Evolutionary conservation across 1,139 yeast species (phyloP).

Genomic region (Yamadazyma sp.): DNA sequence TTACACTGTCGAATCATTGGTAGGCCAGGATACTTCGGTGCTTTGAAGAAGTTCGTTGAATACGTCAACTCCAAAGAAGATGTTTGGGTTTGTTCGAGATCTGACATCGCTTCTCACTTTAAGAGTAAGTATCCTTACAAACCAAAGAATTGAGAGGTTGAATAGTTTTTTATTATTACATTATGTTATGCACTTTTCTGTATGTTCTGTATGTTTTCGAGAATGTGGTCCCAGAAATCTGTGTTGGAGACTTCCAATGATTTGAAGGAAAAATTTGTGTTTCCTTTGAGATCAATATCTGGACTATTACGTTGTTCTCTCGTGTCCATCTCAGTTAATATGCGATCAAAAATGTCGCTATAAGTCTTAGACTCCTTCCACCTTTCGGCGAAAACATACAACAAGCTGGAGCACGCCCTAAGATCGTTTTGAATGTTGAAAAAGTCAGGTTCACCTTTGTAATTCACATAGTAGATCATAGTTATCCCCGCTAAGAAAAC

Average conservation of each 20-base stretch:
- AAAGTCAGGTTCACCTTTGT: slow-evolving; percentile 13
- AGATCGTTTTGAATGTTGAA: slow-evolving; percentile 15
- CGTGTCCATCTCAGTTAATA: slow-evolving; percentile 10
- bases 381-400: slow-evolving; percentile 16
- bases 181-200: slow-evolving; percentile 2
- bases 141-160: slow-evolving; percentile 7
- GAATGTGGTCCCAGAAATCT: slow-evolving; percentile 17
- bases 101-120: slow-evolving; percentile 32
- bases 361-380: slow-evolving; percentile 18
- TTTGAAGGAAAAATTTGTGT: background rate
- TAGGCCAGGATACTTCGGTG: slow-evolving; percentile 34
- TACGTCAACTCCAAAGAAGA: slow-evolving; percentile 28
- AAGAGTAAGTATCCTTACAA: slow-evolving; percentile 20
- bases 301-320: background rate
- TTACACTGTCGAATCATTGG: slow-evolving; percentile 36
- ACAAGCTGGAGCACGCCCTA: slow-evolving; percentile 16
- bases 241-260: slow-evolving; percentile 2
- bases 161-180: too few species aligned
- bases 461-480: slow-evolving; percentile 14
- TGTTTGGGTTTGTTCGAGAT: slow-evolving; percentile 38
- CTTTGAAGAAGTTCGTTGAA: slow-evolving; percentile 33
- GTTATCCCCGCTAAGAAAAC: slow-evolving; percentile 16
- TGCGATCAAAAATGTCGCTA: slow-evolving; percentile 15
- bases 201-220: slow-evolving; percentile 7
- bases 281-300: background rate